phyloP scores from a whole-genome alignment of 352 stramenopile species.

The Phytopythium oedochilum region DNA sequence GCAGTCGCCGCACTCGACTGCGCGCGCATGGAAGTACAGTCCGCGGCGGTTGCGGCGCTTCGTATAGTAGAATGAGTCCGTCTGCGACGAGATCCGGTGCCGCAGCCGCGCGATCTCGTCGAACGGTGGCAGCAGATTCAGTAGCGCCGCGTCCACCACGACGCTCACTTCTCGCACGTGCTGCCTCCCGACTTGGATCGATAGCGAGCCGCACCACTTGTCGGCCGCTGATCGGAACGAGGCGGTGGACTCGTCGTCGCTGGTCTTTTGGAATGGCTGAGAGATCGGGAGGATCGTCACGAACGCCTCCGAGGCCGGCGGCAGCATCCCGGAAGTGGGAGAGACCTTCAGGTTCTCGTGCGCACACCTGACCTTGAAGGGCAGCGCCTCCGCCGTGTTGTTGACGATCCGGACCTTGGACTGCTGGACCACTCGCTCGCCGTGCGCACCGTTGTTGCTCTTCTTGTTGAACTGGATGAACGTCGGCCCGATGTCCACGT shows the following conservation, averaged over 20 bases:
- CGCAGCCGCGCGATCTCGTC: constrained; percentile 54
- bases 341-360: constrained; percentile 55
- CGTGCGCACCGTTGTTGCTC: constrained; percentile 18
- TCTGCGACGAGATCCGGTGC: constrained; percentile 65
- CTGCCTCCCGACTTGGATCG: constrained; percentile 40
- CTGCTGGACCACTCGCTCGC: constrained; percentile 13
- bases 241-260: constrained; percentile 5
- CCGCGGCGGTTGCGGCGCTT: constrained; percentile 68
- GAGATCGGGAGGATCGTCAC: constrained; percentile 56
- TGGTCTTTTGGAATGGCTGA: constrained; percentile 28
- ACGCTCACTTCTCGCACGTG: constrained; percentile 64
- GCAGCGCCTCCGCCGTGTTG: constrained; percentile 37
- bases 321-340: constrained; percentile 34
- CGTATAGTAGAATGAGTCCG: constrained; percentile 84
- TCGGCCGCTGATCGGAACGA: constrained; percentile 4
- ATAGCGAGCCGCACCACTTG: constrained; percentile 67
- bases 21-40: constrained; percentile 79
- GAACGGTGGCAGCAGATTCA: constrained; percentile 43
- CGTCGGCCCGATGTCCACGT: constrained; percentile 50
- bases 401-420: constrained; percentile 51
- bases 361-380: constrained; percentile 47
- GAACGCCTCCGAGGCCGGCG: constrained; percentile 31
- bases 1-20: constrained; percentile 79
- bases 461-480: constrained; percentile 52
- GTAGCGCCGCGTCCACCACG: constrained; percentile 36